Base-by-base conservation (phyloP, 2,329 filamentous ascomycete genomes). In the Plenodomus biglobosus region DNA sequence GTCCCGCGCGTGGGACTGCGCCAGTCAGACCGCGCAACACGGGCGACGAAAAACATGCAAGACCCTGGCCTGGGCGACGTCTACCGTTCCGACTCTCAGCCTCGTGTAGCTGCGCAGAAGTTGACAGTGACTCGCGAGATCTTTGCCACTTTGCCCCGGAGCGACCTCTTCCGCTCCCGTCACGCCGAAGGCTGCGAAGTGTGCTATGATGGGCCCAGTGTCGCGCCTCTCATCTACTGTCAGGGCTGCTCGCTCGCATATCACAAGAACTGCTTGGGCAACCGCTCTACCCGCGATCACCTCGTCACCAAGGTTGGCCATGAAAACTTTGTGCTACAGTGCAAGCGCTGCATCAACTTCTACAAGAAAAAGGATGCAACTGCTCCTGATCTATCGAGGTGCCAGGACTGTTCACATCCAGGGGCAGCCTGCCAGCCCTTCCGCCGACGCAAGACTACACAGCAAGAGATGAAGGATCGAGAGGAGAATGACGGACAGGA, bases 191-290 rank as follows among this genome's bases (percentile, higher is more conserved):
- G 75, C 7, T 99, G 94, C 69, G 85, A 89, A 57, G 80, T 84
- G 2, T 99, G 94, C 65, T 80, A 80, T 8, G 75, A 80, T 40
- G 75, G 79, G 18, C 69, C 74, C 1, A 79, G 77, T 48, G 86
- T 85, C 64, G 90, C 89, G 1, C 77, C 82, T 34, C 76, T 99
- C 19, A 80, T 99, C 27, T 85, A 86, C 64, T 99, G 94, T 60
- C 95, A 99, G 73, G 94, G 94, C 22, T 99, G 94, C 68, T 90
- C 86, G 1, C 78, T 86, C 40, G 80, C 88, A 0, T 96, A 90
- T 59, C 94, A 99, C 72, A 90, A 88, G 69, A 75, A 75, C 35
- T 99, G 94, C 65, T 78, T 99, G 21, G 91, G 92, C 1, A 77
- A 80, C 40, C 83, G 94, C 41, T 82, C 80, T 42, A 76, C 70